Percentiles rank a stretch among this genome's conserved stretches.
These are phyloP conservation scores for Leccinum truebloodii DNA, from an alignment of 768 basidiomycete genomes.

Conservation along the genomic window DNA sequence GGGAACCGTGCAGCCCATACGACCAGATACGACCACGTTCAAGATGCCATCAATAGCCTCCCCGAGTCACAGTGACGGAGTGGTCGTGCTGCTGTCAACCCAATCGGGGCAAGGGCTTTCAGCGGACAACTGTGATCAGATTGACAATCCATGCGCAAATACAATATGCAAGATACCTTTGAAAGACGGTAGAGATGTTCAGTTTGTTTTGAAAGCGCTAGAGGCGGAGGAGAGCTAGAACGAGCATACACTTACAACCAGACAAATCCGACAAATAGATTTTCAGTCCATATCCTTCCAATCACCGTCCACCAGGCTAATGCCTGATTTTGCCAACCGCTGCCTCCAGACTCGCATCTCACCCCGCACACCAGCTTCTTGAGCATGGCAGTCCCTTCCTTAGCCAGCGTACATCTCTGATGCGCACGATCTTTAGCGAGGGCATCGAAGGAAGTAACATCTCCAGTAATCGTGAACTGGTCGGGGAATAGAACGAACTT, in stretches of 20 bases:
- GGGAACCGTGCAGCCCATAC: too few relatives aligned
- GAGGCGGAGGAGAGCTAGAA: not conserved
- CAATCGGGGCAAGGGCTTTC: too few relatives aligned
- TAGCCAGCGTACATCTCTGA: constrained; percentile 73
- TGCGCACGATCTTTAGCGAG: constrained; percentile 53
- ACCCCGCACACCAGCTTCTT: constrained; percentile 75
- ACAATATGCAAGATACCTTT: too few relatives aligned
- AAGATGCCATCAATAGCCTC: too few relatives aligned
- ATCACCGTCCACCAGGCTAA: constrained; percentile 68
- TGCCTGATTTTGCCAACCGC: constrained; percentile 54
- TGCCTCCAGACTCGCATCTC: constrained; percentile 76
- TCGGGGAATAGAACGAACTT: constrained; percentile 74
- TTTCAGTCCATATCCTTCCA: constrained; percentile 53
- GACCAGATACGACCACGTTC: too few relatives aligned
- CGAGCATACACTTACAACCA: not conserved
- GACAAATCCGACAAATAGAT: constrained; percentile 11
- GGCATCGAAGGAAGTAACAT: constrained; percentile 57
- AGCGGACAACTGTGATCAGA: too few relatives aligned
- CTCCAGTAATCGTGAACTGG: constrained; percentile 64
- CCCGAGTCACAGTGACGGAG: too few relatives aligned
- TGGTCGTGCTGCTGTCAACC: too few relatives aligned
- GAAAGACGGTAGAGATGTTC: too few relatives aligned
- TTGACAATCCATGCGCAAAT: too few relatives aligned
- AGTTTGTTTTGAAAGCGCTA: not conserved
- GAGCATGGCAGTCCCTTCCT: constrained; percentile 66